phyloP scores from a whole-genome alignment of 2,329 filamentous ascomycete genomes.

The Clarireedia monteithiana region DNA sequence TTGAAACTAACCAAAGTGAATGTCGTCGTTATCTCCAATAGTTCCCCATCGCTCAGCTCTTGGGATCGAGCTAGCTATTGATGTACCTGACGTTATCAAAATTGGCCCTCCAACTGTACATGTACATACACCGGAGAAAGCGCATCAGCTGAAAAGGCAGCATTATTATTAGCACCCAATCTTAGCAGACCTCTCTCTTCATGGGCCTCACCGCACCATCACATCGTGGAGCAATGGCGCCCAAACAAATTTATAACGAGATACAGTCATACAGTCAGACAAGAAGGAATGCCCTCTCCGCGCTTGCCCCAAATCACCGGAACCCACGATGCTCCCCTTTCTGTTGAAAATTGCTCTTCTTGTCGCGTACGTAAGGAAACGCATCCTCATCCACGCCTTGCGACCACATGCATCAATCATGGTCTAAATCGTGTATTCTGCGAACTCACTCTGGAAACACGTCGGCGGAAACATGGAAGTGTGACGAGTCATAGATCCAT shows the following conservation, averaged over 20 bases:
- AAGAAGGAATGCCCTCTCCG: not conserved
- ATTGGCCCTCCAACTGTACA: not conserved
- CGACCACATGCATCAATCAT: not conserved
- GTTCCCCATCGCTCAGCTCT: no score
- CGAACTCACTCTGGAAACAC: not conserved
- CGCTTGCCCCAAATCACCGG: not conserved
- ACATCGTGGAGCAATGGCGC: not conserved
- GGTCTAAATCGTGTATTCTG: not conserved
- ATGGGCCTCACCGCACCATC: not conserved
- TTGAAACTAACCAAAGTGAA: no score
- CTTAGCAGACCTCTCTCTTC: not conserved
- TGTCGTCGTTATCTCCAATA: not conserved
- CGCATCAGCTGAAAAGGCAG: not conserved
- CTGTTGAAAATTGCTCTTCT: not conserved
- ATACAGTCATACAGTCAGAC: not conserved
- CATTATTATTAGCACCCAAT: not conserved
- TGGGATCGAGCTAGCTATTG: no score
- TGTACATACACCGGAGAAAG: not conserved
- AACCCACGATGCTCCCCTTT: not conserved
- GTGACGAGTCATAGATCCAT: not conserved
- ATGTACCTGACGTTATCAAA: not conserved
- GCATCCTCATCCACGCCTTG: not conserved
- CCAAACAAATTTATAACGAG: not conserved
- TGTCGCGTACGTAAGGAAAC: not conserved
- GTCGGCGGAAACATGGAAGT: not conserved